phyloP scores from a whole-genome alignment of 345 rosid species.

The Salix arbutifolia region DNA sequence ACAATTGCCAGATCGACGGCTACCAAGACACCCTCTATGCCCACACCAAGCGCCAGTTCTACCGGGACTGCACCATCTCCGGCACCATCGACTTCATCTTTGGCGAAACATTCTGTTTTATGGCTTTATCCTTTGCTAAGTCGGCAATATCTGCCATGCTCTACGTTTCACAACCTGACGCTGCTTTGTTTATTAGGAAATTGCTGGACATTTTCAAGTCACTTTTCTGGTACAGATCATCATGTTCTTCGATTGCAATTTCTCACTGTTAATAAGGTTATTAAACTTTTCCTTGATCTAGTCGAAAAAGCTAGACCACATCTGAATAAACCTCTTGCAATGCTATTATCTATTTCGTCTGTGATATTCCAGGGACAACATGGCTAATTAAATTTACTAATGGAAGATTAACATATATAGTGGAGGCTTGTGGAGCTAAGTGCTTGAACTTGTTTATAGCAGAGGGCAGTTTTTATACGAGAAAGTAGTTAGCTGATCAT shows the following conservation, averaged over 20 bases:
- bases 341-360: neutral
- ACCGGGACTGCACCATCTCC: too few species aligned
- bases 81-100: too few species aligned
- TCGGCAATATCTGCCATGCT: neutral
- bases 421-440: neutral
- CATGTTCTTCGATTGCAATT: neutral
- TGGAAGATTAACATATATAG: neutral
- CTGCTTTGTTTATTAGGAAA: too few species aligned
- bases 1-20: too few species aligned
- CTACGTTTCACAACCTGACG: too few species aligned
- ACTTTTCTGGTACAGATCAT: slow-evolving; percentile 69
- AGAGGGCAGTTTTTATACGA: neutral
- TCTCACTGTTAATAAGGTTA: neutral
- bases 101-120: too few species aligned
- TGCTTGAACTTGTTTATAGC: neutral
- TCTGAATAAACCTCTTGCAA: neutral
- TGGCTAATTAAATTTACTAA: neutral
- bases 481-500: neutral
- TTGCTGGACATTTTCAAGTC: slow-evolving; percentile 78
- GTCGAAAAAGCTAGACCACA: neutral
- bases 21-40: too few species aligned
- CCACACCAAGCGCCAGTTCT: too few species aligned
- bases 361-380: neutral
- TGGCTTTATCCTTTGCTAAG: neutral
- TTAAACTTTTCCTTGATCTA: neutral